Evolutionary conservation across 768 basidiomycete species (phyloP), one percentile per base, ranked within the genome.

Genomic region (Favolaschia claudopus): DNA sequence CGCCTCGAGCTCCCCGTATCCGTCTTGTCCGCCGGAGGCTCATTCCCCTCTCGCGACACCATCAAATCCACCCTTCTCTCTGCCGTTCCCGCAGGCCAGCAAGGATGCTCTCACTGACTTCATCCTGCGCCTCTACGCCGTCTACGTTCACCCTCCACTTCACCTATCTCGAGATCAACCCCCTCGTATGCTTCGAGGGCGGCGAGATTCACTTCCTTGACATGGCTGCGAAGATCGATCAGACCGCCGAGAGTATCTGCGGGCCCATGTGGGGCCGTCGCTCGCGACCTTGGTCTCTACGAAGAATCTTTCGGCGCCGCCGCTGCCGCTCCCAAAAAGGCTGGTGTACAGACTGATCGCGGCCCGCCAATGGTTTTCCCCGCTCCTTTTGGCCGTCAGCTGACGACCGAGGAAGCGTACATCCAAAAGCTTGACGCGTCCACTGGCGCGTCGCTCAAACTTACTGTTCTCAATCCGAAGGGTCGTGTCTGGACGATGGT

Each of bases 401-500:
- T 99, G 76, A 98, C 97, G 72, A 96, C 95, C 80, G 97, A 99
- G 75, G 97, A 99, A 75, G 96, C 96, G 5, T 99, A 97, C 80
- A 98, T 99, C 75, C 95, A 97, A 80, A 97, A 97, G 76, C 87
- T 99, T 64, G 97, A 99, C 64, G 94, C 84, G 20, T 95, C 93
- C 20, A 99, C 97, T 38, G 96, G 97, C 80, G 95, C 97, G 68
- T 97, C 95, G 9, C 89, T 99, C 73, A 99, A 99, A 75, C 85
- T 99, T 40, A 99, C 97, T 37, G 96, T 99, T 49, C 82, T 99
- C 68, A 98, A 99, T 76, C 77, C 92, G 51, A 90, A 93, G 72
- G 97, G 96, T 59, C 91, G 96, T 61, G 88, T 99, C 64, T 99
- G 97, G 97, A 99, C 97, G 67, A 99, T 99, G 96, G 97, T 99